A percentile compares a stretch with the other conserved stretches of the same genome.
Conservation (phyloP, 139 green algal genomes). For the Chlorella sp. region DNA sequence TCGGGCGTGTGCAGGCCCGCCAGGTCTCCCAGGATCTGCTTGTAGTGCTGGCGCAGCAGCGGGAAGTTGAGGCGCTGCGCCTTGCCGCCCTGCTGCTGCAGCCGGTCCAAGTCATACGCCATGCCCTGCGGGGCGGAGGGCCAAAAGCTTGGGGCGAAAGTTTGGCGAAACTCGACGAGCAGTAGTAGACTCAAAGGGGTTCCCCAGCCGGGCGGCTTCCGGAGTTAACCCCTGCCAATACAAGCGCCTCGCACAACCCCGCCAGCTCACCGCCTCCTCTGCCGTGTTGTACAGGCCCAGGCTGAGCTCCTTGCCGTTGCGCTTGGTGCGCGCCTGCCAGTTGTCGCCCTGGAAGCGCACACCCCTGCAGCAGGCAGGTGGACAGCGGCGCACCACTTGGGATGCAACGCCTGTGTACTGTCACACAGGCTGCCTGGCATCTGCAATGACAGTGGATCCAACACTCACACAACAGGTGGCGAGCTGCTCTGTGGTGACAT, state of each 20-base stretch:
- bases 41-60: conserved; percentile 25
- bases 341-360: conserved; percentile 27
- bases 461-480: too few relatives aligned
- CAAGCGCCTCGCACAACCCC: too few relatives aligned
- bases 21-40: conserved; percentile 21
- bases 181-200: too few relatives aligned
- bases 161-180: too few relatives aligned
- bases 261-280: conserved; percentile 22
- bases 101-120: conserved; percentile 27
- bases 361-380: background rate
- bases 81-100: conserved; percentile 28
- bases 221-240: too few relatives aligned
- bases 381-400: too few relatives aligned
- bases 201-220: too few relatives aligned
- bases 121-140: background rate
- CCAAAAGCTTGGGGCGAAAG: too few relatives aligned
- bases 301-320: conserved; percentile 1
- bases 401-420: too few relatives aligned
- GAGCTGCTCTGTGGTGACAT: too few relatives aligned
- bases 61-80: conserved; percentile 41
- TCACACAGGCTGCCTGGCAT: too few relatives aligned
- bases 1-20: background rate
- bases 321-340: conserved; percentile 30
- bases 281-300: conserved; percentile 29
- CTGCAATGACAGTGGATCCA: too few relatives aligned